Conservation (phyloP, 2,329 filamentous ascomycete species). For the Diaporthe vaccinii region DNA sequence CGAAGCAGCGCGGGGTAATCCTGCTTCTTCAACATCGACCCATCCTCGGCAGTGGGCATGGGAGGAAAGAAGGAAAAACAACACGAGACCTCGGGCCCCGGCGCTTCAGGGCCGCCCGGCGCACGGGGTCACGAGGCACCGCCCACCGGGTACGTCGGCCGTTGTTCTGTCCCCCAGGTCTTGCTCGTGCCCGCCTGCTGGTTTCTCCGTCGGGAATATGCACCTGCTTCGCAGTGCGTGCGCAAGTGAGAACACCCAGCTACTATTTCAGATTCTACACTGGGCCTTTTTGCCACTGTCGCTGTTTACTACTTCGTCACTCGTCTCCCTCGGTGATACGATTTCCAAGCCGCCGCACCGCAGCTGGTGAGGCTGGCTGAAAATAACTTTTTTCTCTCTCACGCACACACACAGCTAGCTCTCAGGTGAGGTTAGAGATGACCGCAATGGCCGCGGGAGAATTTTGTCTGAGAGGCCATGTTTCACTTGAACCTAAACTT, state of each 20-base stretch:
- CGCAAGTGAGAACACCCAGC: background rate
- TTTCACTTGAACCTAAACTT: conserved; percentile 29
- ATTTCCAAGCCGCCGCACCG: background rate
- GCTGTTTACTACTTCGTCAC: conserved; percentile 18
- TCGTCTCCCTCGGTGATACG: background rate
- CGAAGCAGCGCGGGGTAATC: conserved; percentile 20
- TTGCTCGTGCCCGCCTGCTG: background rate
- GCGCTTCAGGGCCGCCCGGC: conserved; percentile 21
- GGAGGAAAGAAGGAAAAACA: background rate
- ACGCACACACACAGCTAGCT: background rate
- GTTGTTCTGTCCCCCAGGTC: conserved; percentile 12
- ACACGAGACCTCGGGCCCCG: conserved; percentile 26
- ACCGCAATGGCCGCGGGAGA: conserved; percentile 27
- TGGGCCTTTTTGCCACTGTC: background rate
- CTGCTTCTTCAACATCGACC: background rate
- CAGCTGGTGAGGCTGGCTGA: background rate
- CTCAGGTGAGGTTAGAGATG: background rate
- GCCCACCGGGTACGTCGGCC: conserved; percentile 16
- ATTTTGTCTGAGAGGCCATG: conserved; percentile 1
- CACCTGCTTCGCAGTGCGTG: background rate
- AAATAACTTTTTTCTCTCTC: background rate
- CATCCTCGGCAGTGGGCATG: conserved; percentile 8
- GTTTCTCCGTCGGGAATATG: conserved; percentile 26
- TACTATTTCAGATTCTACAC: conserved; percentile 16
- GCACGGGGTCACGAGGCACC: conserved; percentile 2